phyloP scores from a whole-genome alignment of 345 rosid species.

The Leavenworthia alabamica region DNA sequence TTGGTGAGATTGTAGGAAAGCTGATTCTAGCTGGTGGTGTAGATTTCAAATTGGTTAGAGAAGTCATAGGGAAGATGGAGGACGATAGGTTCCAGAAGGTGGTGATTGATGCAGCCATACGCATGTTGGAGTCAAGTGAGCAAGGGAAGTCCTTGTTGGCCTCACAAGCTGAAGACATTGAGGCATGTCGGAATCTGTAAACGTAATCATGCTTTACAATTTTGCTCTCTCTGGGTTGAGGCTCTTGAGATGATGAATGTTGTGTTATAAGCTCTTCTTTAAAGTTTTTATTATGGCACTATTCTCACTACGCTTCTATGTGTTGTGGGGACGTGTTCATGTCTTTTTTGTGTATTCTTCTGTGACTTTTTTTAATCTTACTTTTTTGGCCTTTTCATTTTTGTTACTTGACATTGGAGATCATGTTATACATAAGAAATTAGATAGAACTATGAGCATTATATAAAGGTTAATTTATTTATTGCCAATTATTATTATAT shows the following conservation, averaged over 20 bases:
- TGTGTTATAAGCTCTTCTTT: too few species aligned
- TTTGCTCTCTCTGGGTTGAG: constrained; percentile 17
- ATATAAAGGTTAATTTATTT: too few species aligned
- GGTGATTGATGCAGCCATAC: constrained; percentile 27
- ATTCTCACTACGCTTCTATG: too few species aligned
- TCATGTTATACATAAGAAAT: too few species aligned
- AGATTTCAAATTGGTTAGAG: constrained; percentile 51
- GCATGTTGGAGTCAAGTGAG: constrained; percentile 20
- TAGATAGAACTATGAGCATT: too few species aligned
- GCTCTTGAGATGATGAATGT: constrained; percentile 19
- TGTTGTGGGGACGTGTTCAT: too few species aligned
- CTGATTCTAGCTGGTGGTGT: constrained; percentile 42
- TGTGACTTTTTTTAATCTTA: too few species aligned
- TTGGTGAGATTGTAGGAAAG: constrained; percentile 65
- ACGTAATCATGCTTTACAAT: constrained; percentile 18
- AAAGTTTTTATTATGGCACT: too few species aligned
- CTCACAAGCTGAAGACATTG: constrained; percentile 20
- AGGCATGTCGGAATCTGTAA: constrained; percentile 35
- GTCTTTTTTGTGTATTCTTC: too few species aligned
- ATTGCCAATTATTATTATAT: too few species aligned
- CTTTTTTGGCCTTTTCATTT: too few species aligned
- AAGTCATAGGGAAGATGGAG: constrained; percentile 54
- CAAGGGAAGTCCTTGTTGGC: constrained; percentile 24
- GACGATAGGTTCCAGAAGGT: constrained; percentile 47
- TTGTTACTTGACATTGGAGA: too few species aligned